Evolutionary conservation across 2,329 filamentous ascomycete species (phyloP), one percentile per base, ranked within the genome.

Genomic region (Dothiorella sarmentorum): DNA sequence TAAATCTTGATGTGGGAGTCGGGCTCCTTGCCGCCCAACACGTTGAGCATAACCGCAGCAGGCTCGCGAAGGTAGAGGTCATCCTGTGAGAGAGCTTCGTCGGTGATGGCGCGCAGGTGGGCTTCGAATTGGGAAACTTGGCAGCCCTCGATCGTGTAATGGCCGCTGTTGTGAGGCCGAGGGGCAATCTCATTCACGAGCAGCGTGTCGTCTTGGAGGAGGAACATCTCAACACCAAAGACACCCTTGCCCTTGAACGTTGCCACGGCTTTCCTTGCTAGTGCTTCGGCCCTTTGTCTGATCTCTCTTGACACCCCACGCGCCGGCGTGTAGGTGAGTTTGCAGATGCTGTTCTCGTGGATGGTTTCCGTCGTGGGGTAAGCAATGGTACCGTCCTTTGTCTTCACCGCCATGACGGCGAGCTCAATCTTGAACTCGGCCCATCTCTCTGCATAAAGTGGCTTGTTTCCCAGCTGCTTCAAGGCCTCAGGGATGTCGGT

Each of bases 191-290:
- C 91, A 73, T 96, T 96, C 66, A 97, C 82, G 60, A 95, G 76
- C 1, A 96, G 80, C 1, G 78, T 78, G 24, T 51, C 42, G 66
- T 94, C 85, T 49, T 85, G 77, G 10, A 92, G 82, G 3, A 97
- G 75, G 75, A 99, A 99, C 85, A 97, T 90, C 76, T 99, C 94
- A 0, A 97, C 93, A 0, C 93, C 94, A 73, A 97, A 99, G 29
- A 96, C 90, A 63, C 94, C 94, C 62, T 94, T 88, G 53, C 94
- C 94, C 78, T 86, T 86, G 57, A 99, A 88, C 53, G 85, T 87
- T 40, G 83, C 82, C 20, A 97, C 85, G 10, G 94, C 92, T 60
- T 88, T 85, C 65, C 85, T 84, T 0, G 92, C 94, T 0, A 97
- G 80, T 40, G 86, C 82, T 69, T 91, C 86, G 0, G 92, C 92